Evolutionary conservation across 495 filamentous ascomycete species (phyloP).

Genomic region (Geopyxis carbonaria): DNA sequence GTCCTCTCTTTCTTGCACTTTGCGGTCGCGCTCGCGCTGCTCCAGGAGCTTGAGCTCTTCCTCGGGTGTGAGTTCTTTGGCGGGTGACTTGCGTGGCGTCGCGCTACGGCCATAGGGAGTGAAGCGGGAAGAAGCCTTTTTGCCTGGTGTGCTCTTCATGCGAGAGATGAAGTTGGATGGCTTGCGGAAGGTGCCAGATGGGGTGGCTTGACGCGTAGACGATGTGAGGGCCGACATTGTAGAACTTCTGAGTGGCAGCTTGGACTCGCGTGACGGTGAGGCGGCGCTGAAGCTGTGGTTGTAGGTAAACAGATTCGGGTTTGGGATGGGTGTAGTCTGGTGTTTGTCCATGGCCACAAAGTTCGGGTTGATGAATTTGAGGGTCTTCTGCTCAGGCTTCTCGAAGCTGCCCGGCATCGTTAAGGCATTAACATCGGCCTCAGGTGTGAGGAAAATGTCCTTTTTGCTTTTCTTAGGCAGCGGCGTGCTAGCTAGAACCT

Average conservation of each 20-base stretch:
- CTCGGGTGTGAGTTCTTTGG: conserved; percentile 17
- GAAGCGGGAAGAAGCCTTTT: conserved; percentile 16
- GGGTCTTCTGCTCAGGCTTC: conserved; percentile 4
- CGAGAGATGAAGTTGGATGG: conserved; percentile 23
- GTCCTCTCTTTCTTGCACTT: conserved; percentile 19
- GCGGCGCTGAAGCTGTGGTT: conserved; percentile 3
- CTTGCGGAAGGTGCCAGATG: conserved; percentile 8
- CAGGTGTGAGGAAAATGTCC: no score
- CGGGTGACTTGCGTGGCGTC: neutral
- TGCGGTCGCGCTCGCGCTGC: conserved; percentile 17
- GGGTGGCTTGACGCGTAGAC: conserved; percentile 1
- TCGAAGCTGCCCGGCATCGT: conserved; percentile 20
- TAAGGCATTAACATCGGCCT: conserved; percentile 8
- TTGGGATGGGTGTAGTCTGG: conserved; percentile 1
- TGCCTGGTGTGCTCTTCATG: conserved; percentile 15
- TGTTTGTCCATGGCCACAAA: conserved; percentile 3
- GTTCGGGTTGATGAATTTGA: conserved; percentile 2
- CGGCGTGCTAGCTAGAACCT: conserved; percentile 16
- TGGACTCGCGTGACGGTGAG: conserved; percentile 10
- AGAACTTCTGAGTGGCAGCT: conserved; percentile 1
- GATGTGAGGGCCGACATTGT: conserved; percentile 6
- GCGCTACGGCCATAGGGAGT: conserved; percentile 10
- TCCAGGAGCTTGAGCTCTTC: conserved; percentile 19
- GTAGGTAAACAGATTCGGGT: conserved; percentile 6
- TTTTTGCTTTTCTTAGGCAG: neutral